A percentile compares a stretch with the other conserved stretches of the same genome.
These are phyloP conservation scores for Auricularia sp. DNA, from an alignment of 768 basidiomycete genomes.

Conservation along the genomic window DNA sequence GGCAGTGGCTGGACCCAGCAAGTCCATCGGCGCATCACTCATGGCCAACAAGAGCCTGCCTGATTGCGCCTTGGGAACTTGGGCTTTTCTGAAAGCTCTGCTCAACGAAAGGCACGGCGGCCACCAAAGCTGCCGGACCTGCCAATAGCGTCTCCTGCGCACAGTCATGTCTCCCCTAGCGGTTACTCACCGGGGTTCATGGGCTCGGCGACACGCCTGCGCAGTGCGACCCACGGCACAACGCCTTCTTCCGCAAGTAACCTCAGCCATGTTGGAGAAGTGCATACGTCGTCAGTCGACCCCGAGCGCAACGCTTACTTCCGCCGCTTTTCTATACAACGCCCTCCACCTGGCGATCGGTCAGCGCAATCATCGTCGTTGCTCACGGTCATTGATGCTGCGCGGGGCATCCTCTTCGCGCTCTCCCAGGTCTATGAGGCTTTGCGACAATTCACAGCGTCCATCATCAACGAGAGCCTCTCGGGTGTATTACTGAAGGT, in stretches of 20 bases:
- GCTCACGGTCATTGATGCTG: constrained; percentile 68
- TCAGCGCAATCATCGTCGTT: constrained; percentile 40
- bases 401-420: constrained; percentile 85
- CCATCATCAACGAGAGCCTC: constrained; percentile 73
- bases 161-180: not conserved
- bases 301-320: constrained; percentile 89
- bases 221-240: not conserved
- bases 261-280: not conserved
- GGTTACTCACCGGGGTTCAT: constrained; percentile 5
- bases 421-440: constrained; percentile 86
- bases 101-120: constrained; percentile 17
- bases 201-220: not conserved
- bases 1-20: constrained; percentile 28
- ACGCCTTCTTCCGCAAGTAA: not conserved
- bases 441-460: constrained; percentile 76
- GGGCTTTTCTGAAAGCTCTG: constrained; percentile 24
- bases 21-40: constrained; percentile 29
- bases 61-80: constrained; percentile 56
- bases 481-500: constrained; percentile 74
- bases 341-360: constrained; percentile 27
- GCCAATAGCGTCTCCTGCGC: not conserved
- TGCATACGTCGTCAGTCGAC: constrained; percentile 47
- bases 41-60: constrained; percentile 76
- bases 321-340: constrained; percentile 75
- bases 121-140: constrained; percentile 4